phyloP scores from a whole-genome alignment of 495 filamentous ascomycete species.

The Hyaloscypha finlandica region DNA sequence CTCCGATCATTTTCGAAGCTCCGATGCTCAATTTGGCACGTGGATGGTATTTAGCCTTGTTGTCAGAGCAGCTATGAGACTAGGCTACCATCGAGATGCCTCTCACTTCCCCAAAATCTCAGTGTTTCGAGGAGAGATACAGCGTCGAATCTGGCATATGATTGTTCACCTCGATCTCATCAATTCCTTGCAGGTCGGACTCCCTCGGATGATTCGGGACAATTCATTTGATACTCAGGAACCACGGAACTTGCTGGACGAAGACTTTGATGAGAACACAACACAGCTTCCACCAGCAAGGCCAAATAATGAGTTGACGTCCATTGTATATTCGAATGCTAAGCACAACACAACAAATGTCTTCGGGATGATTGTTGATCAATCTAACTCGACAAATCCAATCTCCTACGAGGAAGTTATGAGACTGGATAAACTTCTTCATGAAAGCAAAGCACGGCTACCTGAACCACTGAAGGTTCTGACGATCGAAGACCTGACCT shows the following conservation, averaged over 20 bases:
- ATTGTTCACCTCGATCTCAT: slow-evolving; percentile 52
- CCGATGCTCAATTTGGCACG: slow-evolving; percentile 45
- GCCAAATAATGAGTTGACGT: slow-evolving; percentile 45
- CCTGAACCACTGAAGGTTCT: slow-evolving; percentile 60
- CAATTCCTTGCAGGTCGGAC: slow-evolving; percentile 52
- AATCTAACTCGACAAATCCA: slow-evolving; percentile 38
- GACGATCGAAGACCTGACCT: slow-evolving; percentile 60
- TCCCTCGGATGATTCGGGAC: slow-evolving; percentile 51
- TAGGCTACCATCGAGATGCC: slow-evolving; percentile 57
- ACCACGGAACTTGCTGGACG: slow-evolving; percentile 50
- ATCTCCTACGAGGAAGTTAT: slow-evolving; percentile 68
- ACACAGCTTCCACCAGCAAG: slow-evolving; percentile 45
- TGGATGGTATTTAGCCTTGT: slow-evolving; percentile 50
- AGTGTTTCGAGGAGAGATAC: slow-evolving; percentile 54
- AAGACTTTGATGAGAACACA: slow-evolving; percentile 48
- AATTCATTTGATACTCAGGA: slow-evolving; percentile 47
- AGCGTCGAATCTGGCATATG: slow-evolving; percentile 54
- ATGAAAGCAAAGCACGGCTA: slow-evolving; percentile 55
- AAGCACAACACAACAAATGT: slow-evolving; percentile 42
- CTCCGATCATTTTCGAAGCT: slow-evolving; percentile 45
- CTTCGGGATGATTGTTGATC: slow-evolving; percentile 42
- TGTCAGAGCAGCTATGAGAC: slow-evolving; percentile 51
- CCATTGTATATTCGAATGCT: slow-evolving; percentile 46
- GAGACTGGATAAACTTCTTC: slow-evolving; percentile 62
- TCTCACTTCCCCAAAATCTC: slow-evolving; percentile 46